Conservation (phyloP, 2,329 filamentous ascomycete species). For the Dothidotthia symphoricarpi region DNA sequence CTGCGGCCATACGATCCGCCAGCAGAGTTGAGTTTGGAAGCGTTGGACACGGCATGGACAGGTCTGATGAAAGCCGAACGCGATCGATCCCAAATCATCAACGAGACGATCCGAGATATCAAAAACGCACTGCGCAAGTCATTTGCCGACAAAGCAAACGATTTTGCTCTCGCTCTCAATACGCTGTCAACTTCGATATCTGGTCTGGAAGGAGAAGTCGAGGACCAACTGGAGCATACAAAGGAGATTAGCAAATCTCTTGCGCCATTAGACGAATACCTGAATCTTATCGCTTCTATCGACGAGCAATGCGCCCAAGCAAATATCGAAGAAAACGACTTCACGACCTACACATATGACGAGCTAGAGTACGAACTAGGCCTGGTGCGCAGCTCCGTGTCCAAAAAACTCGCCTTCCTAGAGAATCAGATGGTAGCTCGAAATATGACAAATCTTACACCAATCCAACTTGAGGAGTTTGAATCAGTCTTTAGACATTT, state of each 20-base stretch:
- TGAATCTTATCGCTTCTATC: slow-evolving; percentile 80
- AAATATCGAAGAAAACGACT: slow-evolving; percentile 99
- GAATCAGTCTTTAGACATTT: slow-evolving; percentile 98
- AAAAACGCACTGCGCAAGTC: slow-evolving; percentile 90
- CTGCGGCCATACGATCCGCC: slow-evolving; percentile 89
- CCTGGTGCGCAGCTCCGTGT: slow-evolving; percentile 85
- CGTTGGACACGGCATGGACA: slow-evolving; percentile 79
- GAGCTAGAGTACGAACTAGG: slow-evolving; percentile 92
- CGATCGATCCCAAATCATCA: slow-evolving; percentile 86
- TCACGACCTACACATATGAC: slow-evolving; percentile 98
- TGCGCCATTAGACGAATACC: slow-evolving; percentile 83
- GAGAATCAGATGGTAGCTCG: slow-evolving; percentile 98
- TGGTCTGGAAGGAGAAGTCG: slow-evolving; percentile 93
- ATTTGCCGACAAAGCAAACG: slow-evolving; percentile 97
- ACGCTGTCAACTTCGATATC: slow-evolving; percentile 94
- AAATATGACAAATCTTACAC: slow-evolving; percentile 98
- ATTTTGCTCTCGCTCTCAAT: slow-evolving; percentile 92
- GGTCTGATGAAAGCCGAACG: slow-evolving; percentile 80
- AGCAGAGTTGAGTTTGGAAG: slow-evolving; percentile 74
- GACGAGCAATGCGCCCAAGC: slow-evolving; percentile 91
- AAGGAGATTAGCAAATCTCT: slow-evolving; percentile 81
- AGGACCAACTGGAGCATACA: slow-evolving; percentile 89
- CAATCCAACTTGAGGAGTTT: slow-evolving; percentile 97
- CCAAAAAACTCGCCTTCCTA: slow-evolving; percentile 93
- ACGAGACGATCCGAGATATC: slow-evolving; percentile 97